Conservation (phyloP, 169 alveolate genomes). For the Plasmodium ovale region DNA sequence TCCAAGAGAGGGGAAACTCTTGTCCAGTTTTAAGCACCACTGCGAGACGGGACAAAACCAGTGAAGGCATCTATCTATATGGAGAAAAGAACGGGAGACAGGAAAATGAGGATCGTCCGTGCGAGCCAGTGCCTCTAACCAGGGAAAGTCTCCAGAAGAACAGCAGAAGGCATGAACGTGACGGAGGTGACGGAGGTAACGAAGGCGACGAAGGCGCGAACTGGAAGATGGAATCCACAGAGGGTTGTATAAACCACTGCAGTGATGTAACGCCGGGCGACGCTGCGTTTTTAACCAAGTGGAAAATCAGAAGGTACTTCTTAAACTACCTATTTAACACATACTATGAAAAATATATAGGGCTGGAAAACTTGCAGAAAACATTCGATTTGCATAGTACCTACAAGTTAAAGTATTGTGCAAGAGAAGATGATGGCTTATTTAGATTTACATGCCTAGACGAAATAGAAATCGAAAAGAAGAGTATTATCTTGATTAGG, state of each 20-base stretch:
- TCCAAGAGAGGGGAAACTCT: neutral
- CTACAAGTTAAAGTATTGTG: conserved; percentile 40
- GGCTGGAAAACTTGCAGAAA: conserved; percentile 29
- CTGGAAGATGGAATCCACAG: neutral
- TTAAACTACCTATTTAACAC: conserved; percentile 59
- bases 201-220: too few relatives aligned
- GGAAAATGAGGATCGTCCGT: too few relatives aligned
- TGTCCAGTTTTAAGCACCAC: neutral
- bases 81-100: too few relatives aligned
- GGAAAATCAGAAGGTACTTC: conserved; percentile 35
- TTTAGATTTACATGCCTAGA: conserved; percentile 28
- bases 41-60: neutral
- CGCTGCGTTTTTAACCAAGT: neutral
- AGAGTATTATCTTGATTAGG: conserved; percentile 23
- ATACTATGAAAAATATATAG: conserved; percentile 61
- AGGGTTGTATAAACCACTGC: too few relatives aligned
- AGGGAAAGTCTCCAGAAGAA: neutral
- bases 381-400: conserved; percentile 43
- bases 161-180: neutral
- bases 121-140: neutral
- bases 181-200: too few relatives aligned
- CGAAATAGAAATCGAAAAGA: conserved; percentile 28
- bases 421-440: conserved; percentile 7
- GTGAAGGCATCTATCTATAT: neutral
- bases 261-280: neutral